Evolutionary conservation across 2,329 filamentous ascomycete species (phyloP), one percentile per base, ranked within the genome.

Genomic region (Cladosporium sphaerospermum): DNA sequence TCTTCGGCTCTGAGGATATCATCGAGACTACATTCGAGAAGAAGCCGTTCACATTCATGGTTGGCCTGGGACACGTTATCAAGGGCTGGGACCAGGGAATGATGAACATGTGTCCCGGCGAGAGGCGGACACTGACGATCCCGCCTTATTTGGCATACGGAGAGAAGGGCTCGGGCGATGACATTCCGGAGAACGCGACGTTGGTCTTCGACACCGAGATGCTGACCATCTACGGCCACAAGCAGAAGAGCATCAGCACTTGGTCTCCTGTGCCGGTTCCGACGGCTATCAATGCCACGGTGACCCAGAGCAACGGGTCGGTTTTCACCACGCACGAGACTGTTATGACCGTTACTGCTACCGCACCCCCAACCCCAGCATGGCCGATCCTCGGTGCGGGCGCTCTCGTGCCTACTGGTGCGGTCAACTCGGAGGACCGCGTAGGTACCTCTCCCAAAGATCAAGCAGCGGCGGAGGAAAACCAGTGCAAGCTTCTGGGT

Each of bases 11-110:
- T 59, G 92, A 90, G 67, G 71, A 66, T 61, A 72, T 75, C 54
- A 73, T 73, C 62, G 71, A 74, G 60, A 69, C 72, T 53, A 73
- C 68, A 69, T 95, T 95, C 75, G 85, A 95, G 67, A 84, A 92
- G 54, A 83, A 84, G 52, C 93, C 93, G 4, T 80, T 99, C 65
- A 75, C 70, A 62, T 97, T 99, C 75, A 82, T 78, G 59, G 77
- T 99, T 42, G 93, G 92, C 54, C 75, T 78, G 52, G 91, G 92
- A 43, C 83, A 88, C 70, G 93, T 97, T 55, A 99, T 99, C 73
- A 90, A 93, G 77, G 92, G 92, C 65, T 96, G 91, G 91, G 92
- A 97, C 65, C 76, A 95, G 67, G 92, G 92, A 49, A 81, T 97
- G 19, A 68, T 95, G 43, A 89, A 91, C 67, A 97, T 97, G 92